phyloP scores from a whole-genome alignment of 2,329 filamentous ascomycete species.

The Lachnellula suecica region DNA sequence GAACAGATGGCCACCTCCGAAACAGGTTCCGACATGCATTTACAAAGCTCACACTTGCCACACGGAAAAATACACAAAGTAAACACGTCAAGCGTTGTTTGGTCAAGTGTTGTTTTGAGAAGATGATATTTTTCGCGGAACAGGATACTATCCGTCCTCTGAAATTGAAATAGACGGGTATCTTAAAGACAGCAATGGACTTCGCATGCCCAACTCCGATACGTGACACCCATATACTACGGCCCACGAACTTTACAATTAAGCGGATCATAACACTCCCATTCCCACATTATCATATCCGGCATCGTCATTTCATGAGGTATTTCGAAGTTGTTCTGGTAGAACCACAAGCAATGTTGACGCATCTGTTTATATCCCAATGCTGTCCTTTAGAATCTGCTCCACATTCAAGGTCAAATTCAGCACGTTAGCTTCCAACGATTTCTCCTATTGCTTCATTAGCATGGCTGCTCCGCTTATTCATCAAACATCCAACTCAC shows the following conservation, averaged over 20 bases:
- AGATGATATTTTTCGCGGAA: neutral
- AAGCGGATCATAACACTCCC: neutral
- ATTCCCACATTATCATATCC: neutral
- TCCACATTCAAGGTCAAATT: conserved; percentile 44
- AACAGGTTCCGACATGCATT: no score
- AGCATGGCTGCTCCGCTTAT: neutral
- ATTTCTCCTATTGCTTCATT: conserved; percentile 35
- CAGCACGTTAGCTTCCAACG: conserved; percentile 46
- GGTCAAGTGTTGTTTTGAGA: no score
- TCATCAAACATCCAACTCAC: conserved; percentile 21
- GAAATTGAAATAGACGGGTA: neutral
- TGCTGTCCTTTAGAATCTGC: conserved; percentile 31
- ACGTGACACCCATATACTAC: neutral
- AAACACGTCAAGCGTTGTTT: no score
- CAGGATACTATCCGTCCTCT: neutral
- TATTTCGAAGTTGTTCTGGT: neutral
- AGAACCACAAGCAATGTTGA: neutral
- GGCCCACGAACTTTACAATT: neutral
- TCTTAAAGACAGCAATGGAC: neutral
- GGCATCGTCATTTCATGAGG: neutral
- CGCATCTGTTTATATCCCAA: neutral
- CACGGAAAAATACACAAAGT: no score
- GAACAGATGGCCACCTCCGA: no score
- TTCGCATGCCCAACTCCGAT: neutral
- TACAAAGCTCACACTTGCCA: no score